Base-by-base conservation (phyloP, 2,329 filamentous ascomycete species). In the Sarocladium strictum region DNA sequence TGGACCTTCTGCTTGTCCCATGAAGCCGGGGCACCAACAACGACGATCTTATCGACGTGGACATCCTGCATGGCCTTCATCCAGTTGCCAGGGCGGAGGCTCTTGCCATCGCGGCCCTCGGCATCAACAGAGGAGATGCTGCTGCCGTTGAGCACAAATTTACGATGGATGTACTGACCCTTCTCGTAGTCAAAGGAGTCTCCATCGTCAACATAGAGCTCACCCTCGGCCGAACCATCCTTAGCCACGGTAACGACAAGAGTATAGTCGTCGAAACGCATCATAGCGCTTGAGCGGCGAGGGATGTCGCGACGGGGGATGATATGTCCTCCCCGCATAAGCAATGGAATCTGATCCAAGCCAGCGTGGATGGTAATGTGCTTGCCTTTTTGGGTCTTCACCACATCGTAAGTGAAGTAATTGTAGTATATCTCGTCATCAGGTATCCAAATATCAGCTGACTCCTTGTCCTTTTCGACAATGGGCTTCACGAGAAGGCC, bases 201-300 rank as follows among this genome's bases (percentile, higher is more conserved):
- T 49, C 94, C 94, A 61, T 99, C 94, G 65, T 99, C 94, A 27
- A 90, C 77, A 65, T 99, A 99, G 7, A 99, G 75, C 50, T 88
- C 86, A 26, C 94, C 94, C 49, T 86, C 81, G 0, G 93, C 90
- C 4, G 65, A 55, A 19, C 72, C 76, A 50, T 60, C 58, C 62
- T 85, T 82, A 53, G 87, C 85, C 29, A 95, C 76, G 1, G 67
- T 60, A 2, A 97, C 77, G 2, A 99, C 85, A 1, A 99, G 81
- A 0, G 94, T 99, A 74, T 96, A 96, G 38, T 95, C 92, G 68
- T 99, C 94, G 70, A 85, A 96, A 63, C 84, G 87, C 94, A 97
- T 97, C 45, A 97, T 77, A 19, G 88, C 85, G 56, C 84, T 89
- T 56, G 90, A 96, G 57, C 93, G 85, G 55, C 94, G 84, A 3